A percentile compares a stretch with the other conserved stretches of the same genome.
Evolutionary conservation across 768 basidiomycete species (phyloP).

Genomic region (Mycena kentingensis): DNA sequence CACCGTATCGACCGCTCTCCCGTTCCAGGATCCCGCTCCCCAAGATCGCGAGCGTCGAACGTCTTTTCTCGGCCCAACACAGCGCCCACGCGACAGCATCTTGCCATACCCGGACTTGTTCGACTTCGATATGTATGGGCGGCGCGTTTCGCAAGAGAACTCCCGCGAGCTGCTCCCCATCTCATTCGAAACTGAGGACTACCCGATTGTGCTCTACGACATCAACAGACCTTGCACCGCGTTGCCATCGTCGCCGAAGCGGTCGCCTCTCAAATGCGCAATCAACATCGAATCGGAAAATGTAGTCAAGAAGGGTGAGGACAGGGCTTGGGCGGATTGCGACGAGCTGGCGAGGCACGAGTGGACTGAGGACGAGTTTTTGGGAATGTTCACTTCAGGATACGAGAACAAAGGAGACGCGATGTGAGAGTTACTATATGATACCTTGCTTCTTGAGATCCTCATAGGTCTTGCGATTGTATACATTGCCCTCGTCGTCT

Average conservation of each 20-base stretch:
- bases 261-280: constrained; percentile 11
- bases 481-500: constrained; percentile 98
- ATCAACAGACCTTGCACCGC: constrained; percentile 4
- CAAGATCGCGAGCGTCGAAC: constrained; percentile 4
- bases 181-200: background rate
- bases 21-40: constrained; percentile 2
- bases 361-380: constrained; percentile 25
- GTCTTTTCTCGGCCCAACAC: background rate
- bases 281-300: constrained; percentile 11
- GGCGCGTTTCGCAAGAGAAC: constrained; percentile 19
- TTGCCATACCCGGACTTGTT: constrained; percentile 26
- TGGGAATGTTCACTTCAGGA: constrained; percentile 8
- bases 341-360: constrained; percentile 18
- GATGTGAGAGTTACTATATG: constrained; percentile 5
- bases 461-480: constrained; percentile 97
- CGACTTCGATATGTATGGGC: constrained; percentile 25
- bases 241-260: constrained; percentile 10
- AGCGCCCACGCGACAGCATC: constrained; percentile 2
- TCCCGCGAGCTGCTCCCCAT: constrained; percentile 10
- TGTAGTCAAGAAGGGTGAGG: constrained; percentile 2
- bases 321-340: constrained; percentile 10
- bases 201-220: constrained; percentile 13
- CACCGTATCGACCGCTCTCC: constrained; percentile 15
- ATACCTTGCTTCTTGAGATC: constrained; percentile 92
- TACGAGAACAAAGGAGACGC: constrained; percentile 1